These are phyloP conservation scores for Vigna hirtella DNA, from an alignment of 306 rosid genomes.

Conservation along the genomic window DNA sequence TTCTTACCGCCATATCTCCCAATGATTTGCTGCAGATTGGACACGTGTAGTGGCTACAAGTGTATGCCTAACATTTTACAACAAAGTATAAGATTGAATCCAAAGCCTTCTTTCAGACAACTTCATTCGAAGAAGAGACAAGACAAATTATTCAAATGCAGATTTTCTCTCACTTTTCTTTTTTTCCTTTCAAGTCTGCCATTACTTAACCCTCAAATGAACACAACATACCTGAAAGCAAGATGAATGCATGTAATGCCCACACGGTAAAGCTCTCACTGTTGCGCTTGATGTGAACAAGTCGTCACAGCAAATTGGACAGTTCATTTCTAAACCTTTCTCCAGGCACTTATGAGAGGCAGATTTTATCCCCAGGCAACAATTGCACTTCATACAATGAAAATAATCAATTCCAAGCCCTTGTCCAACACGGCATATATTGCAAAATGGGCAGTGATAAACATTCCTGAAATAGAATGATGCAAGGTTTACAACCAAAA, in stretches of 20 bases:
- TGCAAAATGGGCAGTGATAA: conserved; percentile 99
- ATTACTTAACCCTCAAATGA: conserved; percentile 10
- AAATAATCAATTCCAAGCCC: conserved; percentile 96
- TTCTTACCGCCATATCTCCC: conserved; percentile 98
- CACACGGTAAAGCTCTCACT: conserved; percentile 94
- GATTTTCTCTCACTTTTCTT: background rate
- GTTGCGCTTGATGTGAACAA: conserved; percentile 96
- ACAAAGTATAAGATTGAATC: conserved; percentile 47
- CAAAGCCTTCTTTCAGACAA: conserved; percentile 27
- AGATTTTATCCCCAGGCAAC: conserved; percentile 91
- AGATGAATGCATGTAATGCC: conserved; percentile 99
- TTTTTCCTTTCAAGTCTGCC: background rate
- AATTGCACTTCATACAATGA: conserved; percentile 98
- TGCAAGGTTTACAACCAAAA: conserved; percentile 16
- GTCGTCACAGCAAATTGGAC: conserved; percentile 98
- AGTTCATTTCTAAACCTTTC: conserved; percentile 93
- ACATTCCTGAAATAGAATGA: conserved; percentile 67
- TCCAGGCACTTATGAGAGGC: conserved; percentile 91
- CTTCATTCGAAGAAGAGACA: conserved; percentile 10
- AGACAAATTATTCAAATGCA: conserved; percentile 11
- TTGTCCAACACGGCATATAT: conserved; percentile 94
- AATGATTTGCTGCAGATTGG: conserved; percentile 99
- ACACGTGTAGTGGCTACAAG: conserved; percentile 95
- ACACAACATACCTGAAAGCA: conserved; percentile 83
- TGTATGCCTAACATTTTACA: conserved; percentile 79